These are phyloP conservation scores for Brassica rapa DNA, from an alignment of 345 rosid genomes.

Conservation along the genomic window DNA sequence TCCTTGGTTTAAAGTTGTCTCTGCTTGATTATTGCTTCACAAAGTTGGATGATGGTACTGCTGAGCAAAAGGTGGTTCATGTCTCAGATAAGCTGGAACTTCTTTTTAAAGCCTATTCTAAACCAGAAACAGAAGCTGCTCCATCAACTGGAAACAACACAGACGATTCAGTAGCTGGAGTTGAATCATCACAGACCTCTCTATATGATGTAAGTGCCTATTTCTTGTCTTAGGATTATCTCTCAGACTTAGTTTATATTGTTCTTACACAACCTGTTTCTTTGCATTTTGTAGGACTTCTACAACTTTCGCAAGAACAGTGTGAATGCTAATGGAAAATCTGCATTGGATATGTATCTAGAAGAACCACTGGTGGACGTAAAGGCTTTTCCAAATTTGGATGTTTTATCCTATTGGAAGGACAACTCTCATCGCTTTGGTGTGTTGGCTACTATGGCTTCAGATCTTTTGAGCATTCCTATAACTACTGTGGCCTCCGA, in stretches of 20 bases:
- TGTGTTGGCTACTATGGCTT: neutral
- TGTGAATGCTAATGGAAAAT: neutral
- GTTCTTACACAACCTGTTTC: neutral
- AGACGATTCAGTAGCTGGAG: too few relatives aligned
- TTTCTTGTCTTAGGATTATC: neutral
- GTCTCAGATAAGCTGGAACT: neutral
- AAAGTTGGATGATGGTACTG: neutral
- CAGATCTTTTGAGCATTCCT: neutral
- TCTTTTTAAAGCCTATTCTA: neutral
- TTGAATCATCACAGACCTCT: neutral
- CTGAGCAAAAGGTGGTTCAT: neutral
- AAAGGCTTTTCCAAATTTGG: neutral
- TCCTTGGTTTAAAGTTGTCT: neutral
- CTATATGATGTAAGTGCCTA: neutral
- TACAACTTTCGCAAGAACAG: neutral
- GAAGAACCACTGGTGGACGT: neutral
- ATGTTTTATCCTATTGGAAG: neutral
- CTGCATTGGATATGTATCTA: neutral
- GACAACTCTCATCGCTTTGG: neutral
- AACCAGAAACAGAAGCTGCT: neutral
- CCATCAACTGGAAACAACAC: too few relatives aligned
- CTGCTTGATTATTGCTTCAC: neutral
- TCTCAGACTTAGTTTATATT: neutral
- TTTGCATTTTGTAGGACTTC: neutral
- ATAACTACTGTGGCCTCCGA: neutral